Evolutionary conservation across 257 asterid genomes (phyloP), one percentile per base, ranked within the genome.

Genomic region (Ophiorrhiza pumila): DNA sequence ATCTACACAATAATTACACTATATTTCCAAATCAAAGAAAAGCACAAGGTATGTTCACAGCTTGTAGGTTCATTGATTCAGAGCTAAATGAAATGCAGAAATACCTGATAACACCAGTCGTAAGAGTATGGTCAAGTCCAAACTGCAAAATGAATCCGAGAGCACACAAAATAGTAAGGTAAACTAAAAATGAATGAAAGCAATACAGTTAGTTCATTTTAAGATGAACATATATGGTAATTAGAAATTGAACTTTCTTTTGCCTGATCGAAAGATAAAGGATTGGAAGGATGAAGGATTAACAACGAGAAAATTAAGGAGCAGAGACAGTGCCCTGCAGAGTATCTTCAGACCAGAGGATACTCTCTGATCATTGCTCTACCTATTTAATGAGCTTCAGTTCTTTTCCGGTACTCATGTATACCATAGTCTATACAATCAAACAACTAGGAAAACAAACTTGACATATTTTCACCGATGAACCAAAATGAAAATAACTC

Each of bases 51-150:
- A 32, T 4, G n/a, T 47, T 23, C 39, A 47, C 15, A 50, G 53
- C 20, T 29, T 10, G n/a, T n/a, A 42, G 58, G 43, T 32, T 22
- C 20, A 46, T 11, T 29, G 23, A 42, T 43, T 73, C 25, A 11
- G 9, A n/a, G 29, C 34, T 17, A 52, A 69, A 32, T 20, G 25
- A 27, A 47, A 35, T 7, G 39, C 22, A 69, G n/a, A 45, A 39
- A 53, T 85, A 95, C 99, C 99, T 95, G 89, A 95, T 95, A 73
- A 95, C 99, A 73, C 99, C 99, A 52, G 99, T 95, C 62, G 99
- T 95, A 70, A 95, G 98, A 5, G 99, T 92, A 75, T 95, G 99
- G 79, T 95, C 98, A 78, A 95, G 98, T 76, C 99, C 99, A 87
- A 92, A 95, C 99, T 92, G 96, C 84, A 79, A 71, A 77, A 57